phyloP scores from a whole-genome alignment of 495 filamentous ascomycete species.

The Penicillium manginii region DNA sequence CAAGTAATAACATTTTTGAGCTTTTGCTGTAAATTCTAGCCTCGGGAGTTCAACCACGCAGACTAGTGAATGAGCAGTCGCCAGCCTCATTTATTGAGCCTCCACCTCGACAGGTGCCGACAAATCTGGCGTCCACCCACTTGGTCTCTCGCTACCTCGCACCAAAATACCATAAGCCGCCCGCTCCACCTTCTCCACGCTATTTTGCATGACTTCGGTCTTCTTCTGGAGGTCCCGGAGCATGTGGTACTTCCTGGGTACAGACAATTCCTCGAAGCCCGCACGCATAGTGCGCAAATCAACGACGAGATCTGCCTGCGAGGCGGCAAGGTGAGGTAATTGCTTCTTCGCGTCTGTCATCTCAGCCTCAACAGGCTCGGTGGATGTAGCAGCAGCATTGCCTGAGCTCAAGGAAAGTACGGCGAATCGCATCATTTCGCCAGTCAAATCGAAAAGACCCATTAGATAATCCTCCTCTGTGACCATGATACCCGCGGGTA shows the following conservation, averaged over 20 bases:
- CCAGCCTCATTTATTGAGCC: constrained; percentile 32
- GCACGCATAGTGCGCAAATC: constrained; percentile 77
- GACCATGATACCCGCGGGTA: constrained; percentile 61
- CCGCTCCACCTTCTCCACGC: constrained; percentile 92
- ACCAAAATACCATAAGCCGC: constrained; percentile 85
- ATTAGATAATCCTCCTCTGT: constrained; percentile 86
- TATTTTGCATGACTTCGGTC: constrained; percentile 80
- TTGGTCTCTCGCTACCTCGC: constrained; percentile 83
- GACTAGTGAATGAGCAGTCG: background rate
- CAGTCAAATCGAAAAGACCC: constrained; percentile 88
- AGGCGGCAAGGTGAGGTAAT: constrained; percentile 18
- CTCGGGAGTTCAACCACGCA: background rate
- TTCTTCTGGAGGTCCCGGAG: constrained; percentile 74
- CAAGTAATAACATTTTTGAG: no score
- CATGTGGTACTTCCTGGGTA: constrained; percentile 47
- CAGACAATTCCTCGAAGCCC: constrained; percentile 70
- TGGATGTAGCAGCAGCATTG: constrained; percentile 15
- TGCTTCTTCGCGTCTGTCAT: constrained; percentile 8
- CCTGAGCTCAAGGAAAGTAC: constrained; percentile 64
- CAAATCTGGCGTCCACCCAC: constrained; percentile 90
- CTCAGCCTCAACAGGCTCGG: constrained; percentile 27
- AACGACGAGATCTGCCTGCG: constrained; percentile 58
- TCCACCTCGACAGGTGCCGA: constrained; percentile 52
- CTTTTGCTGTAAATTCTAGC: no score
- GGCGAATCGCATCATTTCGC: constrained; percentile 95